phyloP scores from a whole-genome alignment of 306 rosid species.

The Myrica gale region DNA sequence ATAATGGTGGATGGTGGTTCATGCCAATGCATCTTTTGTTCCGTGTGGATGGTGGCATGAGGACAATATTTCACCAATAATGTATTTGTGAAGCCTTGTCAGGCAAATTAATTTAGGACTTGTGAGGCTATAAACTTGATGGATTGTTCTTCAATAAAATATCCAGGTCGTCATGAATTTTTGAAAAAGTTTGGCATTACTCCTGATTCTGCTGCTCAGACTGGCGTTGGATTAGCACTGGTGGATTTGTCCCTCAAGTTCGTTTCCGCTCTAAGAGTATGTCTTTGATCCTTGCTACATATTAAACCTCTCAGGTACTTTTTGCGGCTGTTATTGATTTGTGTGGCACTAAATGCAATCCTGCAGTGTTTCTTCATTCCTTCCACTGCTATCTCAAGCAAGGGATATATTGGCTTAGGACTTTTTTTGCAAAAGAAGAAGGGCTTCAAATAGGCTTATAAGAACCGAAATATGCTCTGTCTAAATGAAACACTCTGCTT shows the following conservation, averaged over 20 bases:
- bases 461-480: neutral
- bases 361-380: no score
- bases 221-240: slow-evolving; percentile 70
- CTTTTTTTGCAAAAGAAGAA: slow-evolving; percentile 3
- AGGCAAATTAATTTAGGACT: slow-evolving; percentile 2
- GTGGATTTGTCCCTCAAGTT: slow-evolving; percentile 70
- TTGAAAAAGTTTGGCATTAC: slow-evolving; percentile 57
- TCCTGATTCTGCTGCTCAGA: slow-evolving; percentile 63
- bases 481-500: neutral
- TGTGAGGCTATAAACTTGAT: slow-evolving; percentile 22
- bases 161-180: slow-evolving; percentile 74
- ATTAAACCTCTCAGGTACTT: neutral
- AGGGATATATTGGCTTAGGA: slow-evolving; percentile 11
- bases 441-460: slow-evolving; percentile 1
- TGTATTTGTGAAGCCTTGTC: no score
- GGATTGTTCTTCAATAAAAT: slow-evolving; percentile 25
- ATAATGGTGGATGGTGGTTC: neutral
- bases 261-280: slow-evolving; percentile 82
- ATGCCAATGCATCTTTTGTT: neutral
- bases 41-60: neutral
- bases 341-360: no score
- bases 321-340: no score
- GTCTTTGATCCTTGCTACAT: slow-evolving; percentile 19
- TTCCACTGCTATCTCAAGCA: neutral
- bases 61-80: no score